Evolutionary conservation across 441 rosid species (phyloP), one percentile per base, ranked within the genome.

Genomic region (Adansonia grandidieri): DNA sequence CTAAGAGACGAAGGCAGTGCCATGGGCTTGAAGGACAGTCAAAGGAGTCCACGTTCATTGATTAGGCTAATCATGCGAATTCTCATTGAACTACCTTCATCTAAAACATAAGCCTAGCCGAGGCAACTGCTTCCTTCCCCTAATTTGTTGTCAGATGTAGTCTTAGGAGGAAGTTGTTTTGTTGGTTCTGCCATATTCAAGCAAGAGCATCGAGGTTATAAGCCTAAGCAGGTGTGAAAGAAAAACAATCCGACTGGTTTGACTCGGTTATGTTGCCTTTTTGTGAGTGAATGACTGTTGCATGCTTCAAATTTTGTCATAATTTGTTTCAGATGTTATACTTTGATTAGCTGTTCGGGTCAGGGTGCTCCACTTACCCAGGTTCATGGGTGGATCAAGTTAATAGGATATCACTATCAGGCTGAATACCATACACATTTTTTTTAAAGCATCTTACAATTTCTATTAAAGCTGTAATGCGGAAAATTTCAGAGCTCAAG

Each of bases 111-210:
- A 28, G 6, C 44, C 5, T 40, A 40, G 11, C 56, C 13, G 13
- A 51, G 56, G 56, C 56, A 13, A 51, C 56, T 4, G 6, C 5
- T 51, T 9, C 50, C 9, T 45, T 10, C 50, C 50, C 56, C n/a
- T 2, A 6, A 40, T 40, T 40, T 40, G 5, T 4, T 40, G 77
- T 91, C 91, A 97, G 87, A 93, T 86, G 96, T 95, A 24, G 98
- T 95, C 75, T 74, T 95, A 42, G 98, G 98, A 80, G 97, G 97
- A 81, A 93, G 75, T 64, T 97, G 98, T 73, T 95, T 92, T 77
- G 97, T 92, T 81, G 98, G 97, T 69, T 93, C 98, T 78, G 94
- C 98, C 69, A 88, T 95, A 45, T 95, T 97, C 78, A 95, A 92
- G 87, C 73, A 87, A 87, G 71, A 97, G 97, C 77, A 86, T 95